Base-by-base conservation (phyloP, 352 stramenopile species). In the Phytophthora idaei region DNA sequence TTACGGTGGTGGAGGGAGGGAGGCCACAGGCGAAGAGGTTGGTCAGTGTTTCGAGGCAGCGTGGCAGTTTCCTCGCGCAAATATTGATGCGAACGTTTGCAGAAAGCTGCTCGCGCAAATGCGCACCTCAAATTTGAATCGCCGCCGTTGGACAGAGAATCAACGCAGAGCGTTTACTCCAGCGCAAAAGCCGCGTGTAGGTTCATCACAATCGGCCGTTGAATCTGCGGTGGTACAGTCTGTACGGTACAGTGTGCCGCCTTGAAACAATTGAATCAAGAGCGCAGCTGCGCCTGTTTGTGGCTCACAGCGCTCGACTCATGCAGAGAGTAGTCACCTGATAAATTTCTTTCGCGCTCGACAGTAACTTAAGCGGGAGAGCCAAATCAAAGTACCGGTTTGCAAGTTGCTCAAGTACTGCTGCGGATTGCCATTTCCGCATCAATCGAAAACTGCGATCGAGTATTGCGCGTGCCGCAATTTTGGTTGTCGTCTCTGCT, bases 261-360 rank as follows among this genome's bases (percentile, higher is more conserved):
- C 12, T 44, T 1, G 21, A 12, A 58, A 31, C 51, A 34, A n/a
- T 52, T 61, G 61, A 63, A 69, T 69, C 62, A n/a, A 60, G 62
- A 7, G 28, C 41, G 54, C 54, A 64, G 61, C 61, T 68, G 61
- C 61, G 14, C 32, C 52, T 25, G 17, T 59, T 54, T 64, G 55
- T 69, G 62, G 62, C 62, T 68, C 37, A 12, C n/a, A 58, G 46
- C 29, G 46, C 46, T 59, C 7, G 6, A n/a, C 5, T n/a, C 34
- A 27, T 12, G 36, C 27, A 64, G 2, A 39, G 39, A 41, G 8
- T 14, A 27, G 39, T 12, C 21, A 25, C 36, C 37, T 48, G 58
- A 58, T 39, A 46, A 55, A 65, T 64, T 64, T 69, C 54, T 34
- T 69, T 69, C 62, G 62, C 54, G 47, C 10, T 1, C 14, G 11